These are phyloP conservation scores for Taphrina communis DNA, from an alignment of 1,139 yeast genomes.

Conservation along the genomic window DNA sequence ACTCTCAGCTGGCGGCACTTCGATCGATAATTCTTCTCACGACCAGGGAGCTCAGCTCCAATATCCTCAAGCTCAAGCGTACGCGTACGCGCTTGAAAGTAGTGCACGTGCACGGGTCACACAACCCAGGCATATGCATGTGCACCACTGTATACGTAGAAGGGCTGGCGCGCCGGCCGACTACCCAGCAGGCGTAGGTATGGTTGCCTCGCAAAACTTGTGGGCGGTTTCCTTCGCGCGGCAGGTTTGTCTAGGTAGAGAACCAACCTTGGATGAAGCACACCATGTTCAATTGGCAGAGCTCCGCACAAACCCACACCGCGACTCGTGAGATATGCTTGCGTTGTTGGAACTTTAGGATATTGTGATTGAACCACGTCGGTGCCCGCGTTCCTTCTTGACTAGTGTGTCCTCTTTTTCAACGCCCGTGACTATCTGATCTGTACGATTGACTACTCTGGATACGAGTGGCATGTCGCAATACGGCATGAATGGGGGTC, in stretches of 20 bases:
- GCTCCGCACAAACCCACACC: constrained; percentile 13
- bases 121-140: too few relatives aligned
- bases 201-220: too few relatives aligned
- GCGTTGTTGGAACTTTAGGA: constrained; percentile 15
- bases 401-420: not conserved
- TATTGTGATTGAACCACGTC: constrained; percentile 14
- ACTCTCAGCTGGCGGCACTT: not conserved
- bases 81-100: too few relatives aligned
- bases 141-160: too few relatives aligned
- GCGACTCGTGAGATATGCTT: constrained; percentile 16
- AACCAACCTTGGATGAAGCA: too few relatives aligned
- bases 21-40: constrained; percentile 2
- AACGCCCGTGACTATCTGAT: not conserved
- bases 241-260: too few relatives aligned
- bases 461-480: constrained; percentile 31
- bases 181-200: too few relatives aligned
- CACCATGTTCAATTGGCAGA: not conserved
- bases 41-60: constrained; percentile 8
- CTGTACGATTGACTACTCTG: not conserved
- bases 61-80: not conserved
- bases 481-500: constrained; percentile 29
- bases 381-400: not conserved
- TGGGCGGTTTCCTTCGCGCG: too few relatives aligned
- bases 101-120: too few relatives aligned
- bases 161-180: too few relatives aligned